Evolutionary conservation across 495 filamentous ascomycete genomes (phyloP).

Genomic region (Parachaetomium inaequale): DNA sequence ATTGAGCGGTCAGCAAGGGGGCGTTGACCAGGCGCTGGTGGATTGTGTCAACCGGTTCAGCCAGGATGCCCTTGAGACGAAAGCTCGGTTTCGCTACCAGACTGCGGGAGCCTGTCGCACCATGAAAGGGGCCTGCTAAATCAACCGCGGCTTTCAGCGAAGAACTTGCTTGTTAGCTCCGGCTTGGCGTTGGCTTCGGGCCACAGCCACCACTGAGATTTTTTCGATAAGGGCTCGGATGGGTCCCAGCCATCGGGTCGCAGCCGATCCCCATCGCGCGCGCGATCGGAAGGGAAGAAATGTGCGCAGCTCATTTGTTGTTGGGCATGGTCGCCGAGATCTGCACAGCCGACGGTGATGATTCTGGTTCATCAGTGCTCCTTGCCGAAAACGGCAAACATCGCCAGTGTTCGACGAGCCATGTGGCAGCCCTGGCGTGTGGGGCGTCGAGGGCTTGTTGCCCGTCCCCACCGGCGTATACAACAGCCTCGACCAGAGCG

Average conservation of each 20-base stretch:
- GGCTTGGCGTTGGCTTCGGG: not conserved
- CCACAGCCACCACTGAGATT: not conserved
- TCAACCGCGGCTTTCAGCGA: not conserved
- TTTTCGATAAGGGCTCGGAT: not conserved
- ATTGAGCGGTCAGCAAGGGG: no score
- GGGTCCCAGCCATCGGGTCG: not conserved
- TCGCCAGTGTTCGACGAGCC: not conserved
- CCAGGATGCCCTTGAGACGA: no score
- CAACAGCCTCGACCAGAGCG: not conserved
- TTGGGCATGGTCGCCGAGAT: not conserved
- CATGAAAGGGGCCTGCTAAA: not conserved
- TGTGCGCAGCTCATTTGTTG: not conserved
- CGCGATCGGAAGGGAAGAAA: not conserved
- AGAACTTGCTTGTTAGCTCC: not conserved
- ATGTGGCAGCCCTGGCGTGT: constrained; percentile 8
- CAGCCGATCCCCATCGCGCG: not conserved
- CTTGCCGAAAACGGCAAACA: not conserved
- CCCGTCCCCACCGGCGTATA: not conserved
- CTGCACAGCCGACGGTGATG: no score
- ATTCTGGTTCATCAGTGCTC: not conserved
- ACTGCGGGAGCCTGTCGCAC: not conserved
- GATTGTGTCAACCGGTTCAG: no score
- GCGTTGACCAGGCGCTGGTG: no score
- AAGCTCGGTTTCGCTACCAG: no score
- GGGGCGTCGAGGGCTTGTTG: not conserved